Evolutionary conservation across 2,329 filamentous ascomycete species (phyloP).

Genomic region (Calonectria fujianensis): DNA sequence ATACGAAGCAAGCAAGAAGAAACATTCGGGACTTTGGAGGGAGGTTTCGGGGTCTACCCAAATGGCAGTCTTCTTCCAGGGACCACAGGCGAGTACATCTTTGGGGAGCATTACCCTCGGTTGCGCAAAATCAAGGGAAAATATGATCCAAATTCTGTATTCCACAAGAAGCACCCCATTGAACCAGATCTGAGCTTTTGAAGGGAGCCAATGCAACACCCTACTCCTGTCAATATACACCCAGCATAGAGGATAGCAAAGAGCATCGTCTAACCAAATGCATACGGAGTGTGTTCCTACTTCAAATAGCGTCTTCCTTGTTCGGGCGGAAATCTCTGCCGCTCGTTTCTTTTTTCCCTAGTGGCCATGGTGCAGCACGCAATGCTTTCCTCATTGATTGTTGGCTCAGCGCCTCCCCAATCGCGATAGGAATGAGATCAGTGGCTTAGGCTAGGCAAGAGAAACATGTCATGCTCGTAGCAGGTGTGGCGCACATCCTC

Average conservation of each 20-base stretch:
- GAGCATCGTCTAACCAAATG: neutral
- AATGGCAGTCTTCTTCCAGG: constrained; percentile 6
- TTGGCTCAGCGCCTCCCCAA: neutral
- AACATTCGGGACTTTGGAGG: neutral
- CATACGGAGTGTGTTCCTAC: neutral
- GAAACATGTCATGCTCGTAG: constrained; percentile 8
- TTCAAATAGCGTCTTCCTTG: neutral
- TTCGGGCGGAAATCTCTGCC: neutral
- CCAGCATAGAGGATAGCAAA: neutral
- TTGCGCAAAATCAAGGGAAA: constrained; percentile 3
- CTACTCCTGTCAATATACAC: too few relatives aligned
- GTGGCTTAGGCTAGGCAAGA: constrained; percentile 13
- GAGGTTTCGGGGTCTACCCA: neutral
- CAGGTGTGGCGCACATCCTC: constrained; percentile 8
- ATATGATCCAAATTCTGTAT: constrained; percentile 2
- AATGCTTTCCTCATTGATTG: neutral
- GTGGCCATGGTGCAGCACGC: neutral
- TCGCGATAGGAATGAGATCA: neutral
- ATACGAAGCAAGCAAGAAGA: constrained; percentile 18
- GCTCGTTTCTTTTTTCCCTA: neutral
- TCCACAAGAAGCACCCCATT: constrained; percentile 6
- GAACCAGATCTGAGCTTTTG: neutral
- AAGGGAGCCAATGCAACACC: neutral
- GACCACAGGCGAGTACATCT: constrained; percentile 11
- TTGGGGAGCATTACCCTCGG: constrained; percentile 2